Conservation (phyloP, 106 monocot genomes). For the Dendrobium officinale region DNA sequence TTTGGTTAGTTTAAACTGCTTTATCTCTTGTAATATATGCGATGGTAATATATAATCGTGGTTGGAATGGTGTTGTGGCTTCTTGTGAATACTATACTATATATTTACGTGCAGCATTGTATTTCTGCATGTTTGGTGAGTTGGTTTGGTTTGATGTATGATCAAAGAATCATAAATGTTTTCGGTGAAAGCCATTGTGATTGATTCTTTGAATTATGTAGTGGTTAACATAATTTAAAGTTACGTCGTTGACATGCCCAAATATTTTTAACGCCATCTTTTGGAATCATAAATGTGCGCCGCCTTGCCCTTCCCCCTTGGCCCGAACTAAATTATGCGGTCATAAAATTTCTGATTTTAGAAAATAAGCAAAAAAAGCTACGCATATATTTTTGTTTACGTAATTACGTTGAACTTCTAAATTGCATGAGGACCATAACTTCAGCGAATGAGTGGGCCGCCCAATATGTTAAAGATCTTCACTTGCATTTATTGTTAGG, state of each 20-base stretch:
- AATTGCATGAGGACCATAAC: no score
- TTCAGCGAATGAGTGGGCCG: no score
- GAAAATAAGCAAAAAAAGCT: no score
- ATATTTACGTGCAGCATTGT: neutral
- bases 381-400: no score
- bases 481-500: neutral
- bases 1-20: neutral
- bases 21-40: slow-evolving; percentile 2
- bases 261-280: no score
- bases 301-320: no score
- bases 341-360: no score
- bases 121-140: neutral
- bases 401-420: no score
- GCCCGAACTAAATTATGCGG: no score
- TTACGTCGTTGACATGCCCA: no score
- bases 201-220: neutral
- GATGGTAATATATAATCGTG: neutral
- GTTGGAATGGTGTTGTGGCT: neutral
- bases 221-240: no score
- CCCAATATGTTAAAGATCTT: neutral
- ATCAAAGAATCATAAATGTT: neutral
- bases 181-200: neutral
- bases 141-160: neutral
- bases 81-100: neutral
- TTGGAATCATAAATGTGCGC: no score